Evolutionary conservation across 306 rosid species (phyloP), one percentile per base, ranked within the genome.

Genomic region (Quercus rubra): DNA sequence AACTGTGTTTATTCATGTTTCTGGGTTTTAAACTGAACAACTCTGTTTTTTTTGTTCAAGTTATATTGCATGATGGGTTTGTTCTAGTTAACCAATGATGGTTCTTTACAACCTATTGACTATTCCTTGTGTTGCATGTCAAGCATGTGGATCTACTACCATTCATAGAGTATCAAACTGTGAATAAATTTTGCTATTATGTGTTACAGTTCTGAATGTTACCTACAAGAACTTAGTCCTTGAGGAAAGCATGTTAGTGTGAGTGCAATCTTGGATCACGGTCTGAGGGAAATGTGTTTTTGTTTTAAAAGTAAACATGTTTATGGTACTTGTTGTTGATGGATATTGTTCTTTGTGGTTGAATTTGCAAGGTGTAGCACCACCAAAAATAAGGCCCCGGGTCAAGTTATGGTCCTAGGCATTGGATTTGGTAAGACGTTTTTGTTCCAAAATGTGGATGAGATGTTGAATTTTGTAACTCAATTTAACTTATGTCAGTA

Each of bases 191-290:
- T 82, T 90, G 72, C 86, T 87, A 81, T 94, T 92, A 86, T 93
- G 91, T 94, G 89, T 94, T 94, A 88, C 97, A 92, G 97, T 97
- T 92, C 75, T 83, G 90, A 83, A 78, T 90, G 88, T 75, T 82
- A 87, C 88, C 88, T 76, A 80, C 90, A 72, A 89, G 86, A 79
- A 86, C 76, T 55, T 84, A 87, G 94, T 87, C 91, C 95, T 90
- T 92, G 93, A 85, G 89, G 93, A 91, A 87, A 92, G 92, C 94
- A 86, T 80, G 86, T 85, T 83, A 88, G 89, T 82, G 91, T 82
- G 90, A 92, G 80, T 90, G 89, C 88, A 49, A 82, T 83, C 87
- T 85, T 88, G 92, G 89, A 85, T 87, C 86, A 85, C 83, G 89
- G 82, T 80, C 62, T 88, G 77, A 78, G 90, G 83, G 81, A 73